Evolutionary conservation across 2,329 filamentous ascomycete genomes (phyloP).

Genomic region (Balansia obtecta): DNA sequence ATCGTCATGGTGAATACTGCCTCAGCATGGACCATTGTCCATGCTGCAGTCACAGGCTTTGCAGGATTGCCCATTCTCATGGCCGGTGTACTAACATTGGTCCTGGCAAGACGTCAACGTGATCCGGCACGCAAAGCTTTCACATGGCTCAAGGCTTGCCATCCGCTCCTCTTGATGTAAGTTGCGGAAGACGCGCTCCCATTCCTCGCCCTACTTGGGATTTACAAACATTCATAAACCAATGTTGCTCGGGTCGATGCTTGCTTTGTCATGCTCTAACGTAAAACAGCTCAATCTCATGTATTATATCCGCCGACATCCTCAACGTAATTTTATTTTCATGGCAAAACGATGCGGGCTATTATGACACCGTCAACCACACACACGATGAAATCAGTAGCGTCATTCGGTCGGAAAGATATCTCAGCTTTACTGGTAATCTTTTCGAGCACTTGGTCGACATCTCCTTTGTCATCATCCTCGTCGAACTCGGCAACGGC

Average conservation of each 20-base stretch:
- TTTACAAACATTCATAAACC: not conserved
- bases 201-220: not conserved
- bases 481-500: constrained; percentile 6
- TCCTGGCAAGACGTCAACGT: constrained; percentile 2
- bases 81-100: constrained; percentile 1
- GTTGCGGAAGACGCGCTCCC: not conserved
- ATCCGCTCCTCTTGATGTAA: constrained; percentile 5
- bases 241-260: not conserved
- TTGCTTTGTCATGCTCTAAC: not conserved
- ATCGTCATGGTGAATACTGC: constrained; percentile 2
- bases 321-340: constrained; percentile 5
- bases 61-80: constrained; percentile 4
- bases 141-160: constrained; percentile 6
- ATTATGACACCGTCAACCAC: constrained; percentile 6
- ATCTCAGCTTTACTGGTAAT: constrained; percentile 7
- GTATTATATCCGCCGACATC: constrained; percentile 5
- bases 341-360: constrained; percentile 6
- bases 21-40: constrained; percentile 7
- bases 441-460: constrained; percentile 6
- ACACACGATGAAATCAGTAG: constrained; percentile 6
- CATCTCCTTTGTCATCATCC: constrained; percentile 2
- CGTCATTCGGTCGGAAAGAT: constrained; percentile 6
- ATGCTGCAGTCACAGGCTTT: constrained; percentile 6
- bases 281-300: constrained; percentile 4
- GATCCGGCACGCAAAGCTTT: constrained; percentile 6